Evolutionary conservation across 1,139 yeast genomes (phyloP), one percentile per base, ranked within the genome.

Genomic region (Saccharomycopsis phalli): DNA sequence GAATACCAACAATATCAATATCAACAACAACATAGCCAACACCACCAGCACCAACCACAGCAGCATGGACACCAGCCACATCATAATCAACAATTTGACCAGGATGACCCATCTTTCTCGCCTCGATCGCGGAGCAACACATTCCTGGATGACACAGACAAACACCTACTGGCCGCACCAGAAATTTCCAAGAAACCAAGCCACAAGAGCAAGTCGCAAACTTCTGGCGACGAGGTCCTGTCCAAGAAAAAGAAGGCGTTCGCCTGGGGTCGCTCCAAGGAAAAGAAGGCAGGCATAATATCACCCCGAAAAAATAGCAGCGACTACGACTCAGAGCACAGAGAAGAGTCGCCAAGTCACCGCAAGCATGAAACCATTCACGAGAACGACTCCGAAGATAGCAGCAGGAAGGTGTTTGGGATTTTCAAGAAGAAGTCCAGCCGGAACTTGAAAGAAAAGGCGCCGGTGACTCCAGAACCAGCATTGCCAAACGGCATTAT

Each of bases 321-420:
- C 23, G 37, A 33, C 5, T 30, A 11, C 11, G 36, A 33, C 11
- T 5, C 13, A 5, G 29, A 26, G 13, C 8, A 22, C 25, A 6
- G 8, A 22, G 10, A 10, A 22, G 5, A 8, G 13, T 10, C 14
- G 5, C 22, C 20, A 30, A 33, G 36, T 19, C 22, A 16, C 4
- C 11, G 11, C 27, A 22, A 33, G 36, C 6, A 10, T 14, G 36
- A 33, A 3, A 29, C 20, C 8, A 23, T 29, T 30, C 6, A 23
- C 3, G 32, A 35, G 10, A 28, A 38, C 14, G 39, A 30, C 18
- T 3, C 5, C 31, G 32, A 26, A n/a, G 29, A 21, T n/a, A 21
- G 18, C 10, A 32, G 29, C 11, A 44, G 39, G 38, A 44, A 44
- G 27, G 37, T 44, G 22, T 44, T 44, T 31, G 47, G 47, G 3